Evolutionary conservation across 23 red algal species (phyloP).

Genomic region (Gracilaria gracilis): DNA sequence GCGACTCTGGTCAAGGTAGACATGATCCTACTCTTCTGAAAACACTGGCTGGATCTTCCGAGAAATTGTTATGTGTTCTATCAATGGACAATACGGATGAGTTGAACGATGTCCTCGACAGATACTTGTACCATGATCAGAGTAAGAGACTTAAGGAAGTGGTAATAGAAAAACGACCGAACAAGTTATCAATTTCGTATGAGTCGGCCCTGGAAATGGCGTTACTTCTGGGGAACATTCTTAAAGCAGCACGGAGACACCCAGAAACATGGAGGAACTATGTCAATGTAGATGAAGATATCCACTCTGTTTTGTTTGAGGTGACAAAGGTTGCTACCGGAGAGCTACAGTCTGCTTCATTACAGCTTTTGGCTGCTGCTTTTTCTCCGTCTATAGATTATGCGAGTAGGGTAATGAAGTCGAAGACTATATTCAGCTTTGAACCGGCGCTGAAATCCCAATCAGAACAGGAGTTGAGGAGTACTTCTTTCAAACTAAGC

Average conservation of each 20-base stretch:
- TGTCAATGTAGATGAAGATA: neutral
- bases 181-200: neutral
- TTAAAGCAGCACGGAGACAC: constrained; percentile 47
- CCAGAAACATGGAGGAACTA: constrained; percentile 65
- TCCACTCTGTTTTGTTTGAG: constrained; percentile 4
- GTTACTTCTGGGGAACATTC: constrained; percentile 31
- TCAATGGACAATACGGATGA: constrained; percentile 53
- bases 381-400: constrained; percentile 36
- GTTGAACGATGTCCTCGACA: constrained; percentile 48
- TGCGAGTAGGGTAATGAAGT: constrained; percentile 46
- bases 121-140: constrained; percentile 55
- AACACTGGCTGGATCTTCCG: constrained; percentile 16
- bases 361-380: constrained; percentile 47
- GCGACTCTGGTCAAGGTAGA: constrained; percentile 31
- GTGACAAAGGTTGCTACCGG: constrained; percentile 21
- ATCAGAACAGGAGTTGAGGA: constrained; percentile 4
- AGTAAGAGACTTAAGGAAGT: constrained; percentile 19
- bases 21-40: constrained; percentile 26
- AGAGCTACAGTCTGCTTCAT: constrained; percentile 30
- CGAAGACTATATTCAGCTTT: constrained; percentile 5
- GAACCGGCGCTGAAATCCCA: neutral
- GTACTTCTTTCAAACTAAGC: neutral
- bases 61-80: constrained; percentile 38
- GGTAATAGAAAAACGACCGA: neutral
- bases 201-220: constrained; percentile 39